phyloP scores from a whole-genome alignment of 2,329 filamentous ascomycete genomes.

The Sporothrix globosa region DNA sequence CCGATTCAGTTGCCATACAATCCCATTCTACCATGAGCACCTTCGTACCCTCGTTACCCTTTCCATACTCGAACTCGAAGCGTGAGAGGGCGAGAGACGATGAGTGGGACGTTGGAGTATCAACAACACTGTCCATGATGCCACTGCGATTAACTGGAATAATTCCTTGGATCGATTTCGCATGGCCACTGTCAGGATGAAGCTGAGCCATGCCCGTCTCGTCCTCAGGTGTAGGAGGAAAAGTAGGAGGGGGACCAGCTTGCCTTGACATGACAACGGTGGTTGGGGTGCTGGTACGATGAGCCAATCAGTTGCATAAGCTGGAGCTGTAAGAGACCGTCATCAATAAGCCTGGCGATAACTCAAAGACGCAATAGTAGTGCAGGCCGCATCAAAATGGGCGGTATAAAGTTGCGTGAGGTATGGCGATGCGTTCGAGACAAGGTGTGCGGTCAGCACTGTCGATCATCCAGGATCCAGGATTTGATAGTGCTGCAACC shows the following conservation, averaged over 20 bases:
- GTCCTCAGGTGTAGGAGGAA: conserved; percentile 28
- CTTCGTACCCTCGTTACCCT: conserved; percentile 82
- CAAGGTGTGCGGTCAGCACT: neutral
- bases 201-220: conserved; percentile 31
- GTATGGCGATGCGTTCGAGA: neutral
- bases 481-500: neutral
- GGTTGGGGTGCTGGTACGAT: neutral
- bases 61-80: conserved; percentile 81
- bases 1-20: conserved; percentile 24
- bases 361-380: neutral
- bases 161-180: neutral
- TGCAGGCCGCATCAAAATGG: neutral
- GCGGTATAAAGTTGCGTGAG: neutral
- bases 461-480: neutral
- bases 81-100: conserved; percentile 67
- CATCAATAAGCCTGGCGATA: neutral
- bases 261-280: conserved; percentile 1
- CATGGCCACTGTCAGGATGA: conserved; percentile 4
- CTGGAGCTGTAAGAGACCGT: neutral
- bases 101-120: conserved; percentile 52
- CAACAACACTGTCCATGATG: conserved; percentile 37
- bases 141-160: conserved; percentile 34
- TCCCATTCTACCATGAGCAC: conserved; percentile 94
- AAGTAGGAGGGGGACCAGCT: neutral
- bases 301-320: neutral